A percentile compares a stretch with the other conserved stretches of the same genome.
Conservation (phyloP, 148 eudicot species). For the Pharnaceum exiguum region DNA sequence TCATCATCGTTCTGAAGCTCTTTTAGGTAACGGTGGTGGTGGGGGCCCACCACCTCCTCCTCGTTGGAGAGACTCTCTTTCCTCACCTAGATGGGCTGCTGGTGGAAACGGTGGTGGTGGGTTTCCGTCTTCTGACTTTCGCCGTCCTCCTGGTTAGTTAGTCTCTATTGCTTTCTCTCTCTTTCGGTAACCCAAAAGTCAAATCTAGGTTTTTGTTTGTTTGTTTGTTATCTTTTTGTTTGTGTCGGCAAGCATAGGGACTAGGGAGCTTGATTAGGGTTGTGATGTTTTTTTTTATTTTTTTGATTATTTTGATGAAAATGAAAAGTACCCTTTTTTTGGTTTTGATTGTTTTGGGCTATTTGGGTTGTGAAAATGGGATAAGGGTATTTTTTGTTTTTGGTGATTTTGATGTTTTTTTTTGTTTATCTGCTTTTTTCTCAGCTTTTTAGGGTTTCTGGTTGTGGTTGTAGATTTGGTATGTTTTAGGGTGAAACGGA, state of each 20-base stretch:
- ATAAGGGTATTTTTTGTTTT: neutral
- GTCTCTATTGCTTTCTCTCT: neutral
- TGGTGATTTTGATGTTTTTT: no score
- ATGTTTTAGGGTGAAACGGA: no score
- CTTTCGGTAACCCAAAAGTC: neutral
- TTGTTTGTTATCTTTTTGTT: neutral
- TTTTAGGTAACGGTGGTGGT: no score
- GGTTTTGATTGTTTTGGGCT: neutral
- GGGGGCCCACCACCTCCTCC: no score
- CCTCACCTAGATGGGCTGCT: slow-evolving; percentile 48
- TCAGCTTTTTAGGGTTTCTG: neutral
- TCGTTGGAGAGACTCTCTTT: slow-evolving; percentile 44
- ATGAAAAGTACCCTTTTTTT: neutral
- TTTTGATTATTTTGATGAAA: neutral
- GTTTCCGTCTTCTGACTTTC: slow-evolving; percentile 32
- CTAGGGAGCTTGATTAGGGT: neutral
- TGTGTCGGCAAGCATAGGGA: neutral
- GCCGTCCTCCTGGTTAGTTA: slow-evolving; percentile 44
- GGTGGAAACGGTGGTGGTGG: no score
- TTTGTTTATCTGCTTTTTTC: no score
- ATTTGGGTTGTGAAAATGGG: neutral
- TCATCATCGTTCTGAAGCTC: slow-evolving; percentile 18
- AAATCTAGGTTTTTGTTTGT: slow-evolving; percentile 1
- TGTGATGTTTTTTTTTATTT: neutral
- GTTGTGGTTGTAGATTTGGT: neutral